phyloP scores from a whole-genome alignment of 768 basidiomycete genomes.

The Hygrophorus pudorinus region DNA sequence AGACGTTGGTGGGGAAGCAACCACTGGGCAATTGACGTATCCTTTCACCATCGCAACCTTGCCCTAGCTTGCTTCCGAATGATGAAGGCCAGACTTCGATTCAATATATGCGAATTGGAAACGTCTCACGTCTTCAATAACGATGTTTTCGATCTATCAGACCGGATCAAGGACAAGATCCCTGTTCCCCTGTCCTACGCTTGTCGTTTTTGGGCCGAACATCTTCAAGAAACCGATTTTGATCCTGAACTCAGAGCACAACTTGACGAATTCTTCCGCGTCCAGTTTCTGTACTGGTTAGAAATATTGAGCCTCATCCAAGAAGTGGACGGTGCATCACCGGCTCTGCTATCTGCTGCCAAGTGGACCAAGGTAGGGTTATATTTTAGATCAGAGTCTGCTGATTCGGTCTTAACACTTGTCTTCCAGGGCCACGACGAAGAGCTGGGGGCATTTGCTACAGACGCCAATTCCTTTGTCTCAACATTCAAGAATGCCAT shows the following conservation, averaged over 20 bases:
- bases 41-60: conserved; percentile 1
- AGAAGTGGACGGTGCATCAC: conserved; percentile 7
- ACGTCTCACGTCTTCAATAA: conserved; percentile 23
- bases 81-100: conserved; percentile 22
- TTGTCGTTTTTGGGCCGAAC: conserved; percentile 27
- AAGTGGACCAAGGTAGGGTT: not conserved
- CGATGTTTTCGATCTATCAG: conserved; percentile 13
- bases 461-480: conserved; percentile 10
- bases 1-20: not conserved
- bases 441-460: conserved; percentile 7
- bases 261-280: conserved; percentile 13
- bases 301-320: conserved; percentile 21
- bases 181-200: conserved; percentile 22
- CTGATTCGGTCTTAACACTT: not conserved
- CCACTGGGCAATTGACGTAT: conserved; percentile 6
- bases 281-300: conserved; percentile 25
- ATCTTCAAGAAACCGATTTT: conserved; percentile 9
- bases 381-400: not conserved
- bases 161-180: conserved; percentile 15
- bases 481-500: conserved; percentile 11
- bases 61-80: conserved; percentile 6
- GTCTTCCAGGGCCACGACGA: not conserved
- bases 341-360: conserved; percentile 1
- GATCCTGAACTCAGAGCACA: conserved; percentile 5
- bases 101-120: conserved; percentile 29